Evolutionary conservation across 2,329 filamentous ascomycete genomes (phyloP), one percentile per base, ranked within the genome.

Genomic region (Curvularia spicifera): DNA sequence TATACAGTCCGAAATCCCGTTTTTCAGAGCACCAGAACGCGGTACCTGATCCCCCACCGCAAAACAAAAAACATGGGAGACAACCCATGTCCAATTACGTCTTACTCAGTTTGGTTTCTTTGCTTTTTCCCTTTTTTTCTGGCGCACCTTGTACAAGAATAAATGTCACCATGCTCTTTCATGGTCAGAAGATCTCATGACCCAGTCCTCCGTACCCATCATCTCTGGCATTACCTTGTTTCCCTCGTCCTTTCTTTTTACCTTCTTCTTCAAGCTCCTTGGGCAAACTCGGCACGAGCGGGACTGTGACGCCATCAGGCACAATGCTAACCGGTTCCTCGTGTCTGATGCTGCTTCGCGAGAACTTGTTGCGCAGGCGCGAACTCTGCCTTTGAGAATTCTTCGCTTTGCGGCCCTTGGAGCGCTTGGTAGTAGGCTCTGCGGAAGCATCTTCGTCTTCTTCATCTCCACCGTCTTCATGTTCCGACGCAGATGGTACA

Each of bases 171-270:
- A 37, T 1, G 13, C 3, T 37, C 13, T 37, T 37, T 37, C 33
- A 37, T 15, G n/a, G 33, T 71, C 55, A 76, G 45, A 76, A 76
- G n/a, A 76, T 76, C 60, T 76, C 74, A 59, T 76, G 69, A 6
- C 65, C 72, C 12, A 71, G 53, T 2, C 74, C 74, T 0, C 73
- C 74, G 54, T 67, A 76, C 10, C 69, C 71, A 63, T 76, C 74
- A 35, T 65, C 63, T 68, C 64, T 10, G 5, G 10, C 12, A 70
- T 56, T 4, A 57, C 66, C 0, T 60, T 62, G 2, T 0, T 51
- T 53, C 8, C 68, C 61, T 45, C 33, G 31, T 0, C 63, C 64
- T n/a, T 59, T 62, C 33, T 37, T 37, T n/a, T n/a, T 37, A 39
- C 59, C 69, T 3, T 70, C 65, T 2, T 64, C 53, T 40, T 68